Base-by-base conservation (phyloP, 768 basidiomycete genomes). In the Candolleomyces eurysporus region DNA sequence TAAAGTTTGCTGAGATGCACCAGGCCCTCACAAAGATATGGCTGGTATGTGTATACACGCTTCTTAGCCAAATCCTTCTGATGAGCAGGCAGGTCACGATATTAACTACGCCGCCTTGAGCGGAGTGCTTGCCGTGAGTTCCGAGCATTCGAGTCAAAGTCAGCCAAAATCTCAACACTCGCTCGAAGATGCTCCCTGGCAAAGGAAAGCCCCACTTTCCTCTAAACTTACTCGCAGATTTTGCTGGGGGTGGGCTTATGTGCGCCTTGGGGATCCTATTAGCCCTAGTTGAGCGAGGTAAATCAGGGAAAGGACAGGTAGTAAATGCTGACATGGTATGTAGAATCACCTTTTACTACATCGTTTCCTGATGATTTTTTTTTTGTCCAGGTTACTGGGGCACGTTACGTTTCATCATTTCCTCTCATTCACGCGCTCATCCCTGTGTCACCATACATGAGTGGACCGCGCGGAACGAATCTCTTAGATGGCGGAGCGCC, bases 31-130 rank as follows among this genome's bases (percentile, higher is more conserved):
- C 63, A 86, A 84, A 66, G 78, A 87, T 65, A 91, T 91, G 89
- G 92, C 92, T 36, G 90, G 90, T 88, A 68, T 31, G 79, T 67
- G 16, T 9, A 46, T 30, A 52, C 2, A 39, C 11, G 49, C 16
- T 4, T 51, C n/a, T 39, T 17, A n/a, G 22, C 26, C 51, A 40
- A 55, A 31, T 53, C 30, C 26, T 48, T 19, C 40, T 58, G 40
- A 21, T 21, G 11, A 16, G 54, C 26, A 11, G 46, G 19, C 48
- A 86, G 92, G 92, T 17, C 92, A 94, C 68, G 92, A 94, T 68
- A 82, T 94, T 59, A 94, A 93, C 71, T 94, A 92, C 69, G 80
- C 92, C 13, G 91, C 92, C 16, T 77, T 91, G 39, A 91, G 89
- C 61, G 92, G 92, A 0, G 79, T 89, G 3, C 73, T 93, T 9